Percentiles rank a stretch among this genome's conserved stretches.
Conservation (phyloP, 768 basidiomycete genomes). For the Baorangia bicolor region DNA sequence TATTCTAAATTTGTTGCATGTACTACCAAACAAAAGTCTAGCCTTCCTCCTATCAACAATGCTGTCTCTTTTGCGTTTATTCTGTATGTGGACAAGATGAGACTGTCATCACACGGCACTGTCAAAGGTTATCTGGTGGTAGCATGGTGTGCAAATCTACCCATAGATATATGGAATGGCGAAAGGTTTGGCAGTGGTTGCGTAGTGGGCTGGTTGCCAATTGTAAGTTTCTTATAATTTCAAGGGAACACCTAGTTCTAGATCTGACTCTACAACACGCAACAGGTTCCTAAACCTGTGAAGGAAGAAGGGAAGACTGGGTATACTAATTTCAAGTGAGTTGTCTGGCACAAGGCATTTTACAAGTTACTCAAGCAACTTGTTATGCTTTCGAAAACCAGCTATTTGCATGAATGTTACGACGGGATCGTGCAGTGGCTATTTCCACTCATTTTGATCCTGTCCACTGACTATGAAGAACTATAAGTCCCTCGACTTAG, state of each 20-base stretch:
- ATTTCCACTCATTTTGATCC: slow-evolving; percentile 38
- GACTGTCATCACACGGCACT: background rate
- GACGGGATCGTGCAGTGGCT: slow-evolving; percentile 23
- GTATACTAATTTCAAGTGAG: too few relatives aligned
- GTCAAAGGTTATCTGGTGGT: background rate
- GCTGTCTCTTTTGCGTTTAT: background rate
- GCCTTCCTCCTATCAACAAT: background rate
- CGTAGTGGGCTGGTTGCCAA: background rate
- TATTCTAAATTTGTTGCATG: background rate
- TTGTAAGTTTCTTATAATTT: too few relatives aligned
- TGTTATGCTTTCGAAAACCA: too few relatives aligned
- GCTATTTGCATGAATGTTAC: too few relatives aligned
- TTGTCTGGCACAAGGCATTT: too few relatives aligned
- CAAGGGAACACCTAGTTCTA: too few relatives aligned
- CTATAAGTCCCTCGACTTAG: slow-evolving; percentile 39
- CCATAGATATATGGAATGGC: background rate
- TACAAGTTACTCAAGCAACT: too few relatives aligned
- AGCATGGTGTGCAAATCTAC: background rate
- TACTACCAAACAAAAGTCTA: background rate
- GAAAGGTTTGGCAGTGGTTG: background rate
- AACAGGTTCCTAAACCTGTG: too few relatives aligned
- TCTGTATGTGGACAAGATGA: background rate
- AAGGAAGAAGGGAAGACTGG: too few relatives aligned
- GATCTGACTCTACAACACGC: too few relatives aligned
- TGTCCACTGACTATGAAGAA: slow-evolving; percentile 46